phyloP scores from a whole-genome alignment of 2,329 filamentous ascomycete genomes.

The Annulohypoxylon truncatum region DNA sequence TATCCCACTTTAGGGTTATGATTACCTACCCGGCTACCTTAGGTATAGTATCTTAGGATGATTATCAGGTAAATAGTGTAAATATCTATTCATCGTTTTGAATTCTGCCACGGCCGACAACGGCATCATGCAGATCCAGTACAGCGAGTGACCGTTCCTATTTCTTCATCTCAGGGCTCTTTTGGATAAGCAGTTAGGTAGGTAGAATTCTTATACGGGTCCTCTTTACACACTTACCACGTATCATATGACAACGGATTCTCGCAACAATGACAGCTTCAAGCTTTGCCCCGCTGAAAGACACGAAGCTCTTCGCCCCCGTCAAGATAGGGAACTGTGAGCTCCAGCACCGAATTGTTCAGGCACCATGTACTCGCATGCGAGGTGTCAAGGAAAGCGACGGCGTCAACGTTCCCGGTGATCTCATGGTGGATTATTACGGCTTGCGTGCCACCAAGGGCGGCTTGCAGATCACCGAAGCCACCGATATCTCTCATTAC shows the following conservation, averaged over 20 bases:
- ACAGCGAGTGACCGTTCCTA: not conserved
- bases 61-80: not conserved
- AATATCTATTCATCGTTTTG: not conserved
- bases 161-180: not conserved
- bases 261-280: conserved; percentile 6
- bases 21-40: not conserved
- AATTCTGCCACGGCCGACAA: not conserved
- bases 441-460: conserved; percentile 41
- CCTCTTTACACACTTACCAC: not conserved
- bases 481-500: conserved; percentile 61
- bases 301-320: conserved; percentile 51
- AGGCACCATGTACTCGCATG: conserved; percentile 51
- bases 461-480: conserved; percentile 66
- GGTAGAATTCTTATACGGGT: not conserved
- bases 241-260: not conserved
- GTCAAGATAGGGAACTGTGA: conserved; percentile 50
- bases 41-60: not conserved
- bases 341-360: conserved; percentile 53
- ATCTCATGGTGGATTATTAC: conserved; percentile 47
- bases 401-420: conserved; percentile 51
- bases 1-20: not conserved
- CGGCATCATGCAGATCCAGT: conserved; percentile 7
- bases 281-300: conserved; percentile 34
- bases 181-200: not conserved
- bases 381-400: conserved; percentile 49